Conservation (phyloP, 768 basidiomycete species). For the Leccinum boreale region DNA sequence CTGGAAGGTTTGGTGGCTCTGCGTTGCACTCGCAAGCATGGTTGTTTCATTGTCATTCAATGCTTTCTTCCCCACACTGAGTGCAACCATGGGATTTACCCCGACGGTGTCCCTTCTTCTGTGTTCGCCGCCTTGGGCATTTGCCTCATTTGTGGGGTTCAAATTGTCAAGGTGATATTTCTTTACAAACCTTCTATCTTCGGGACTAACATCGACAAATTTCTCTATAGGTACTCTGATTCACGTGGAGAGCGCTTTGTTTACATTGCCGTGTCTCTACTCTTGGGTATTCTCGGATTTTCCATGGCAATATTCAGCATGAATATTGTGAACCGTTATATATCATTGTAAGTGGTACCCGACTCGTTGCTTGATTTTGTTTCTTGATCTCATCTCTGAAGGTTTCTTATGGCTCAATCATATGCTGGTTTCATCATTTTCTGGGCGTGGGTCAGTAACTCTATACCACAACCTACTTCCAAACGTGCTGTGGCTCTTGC, state of each 20-base stretch:
- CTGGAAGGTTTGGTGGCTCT: constrained; percentile 84
- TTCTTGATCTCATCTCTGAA: constrained; percentile 22
- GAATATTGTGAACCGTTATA: constrained; percentile 59
- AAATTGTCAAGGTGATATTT: constrained; percentile 43
- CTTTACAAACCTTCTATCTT: not conserved
- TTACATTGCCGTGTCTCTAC: constrained; percentile 54
- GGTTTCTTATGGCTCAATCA: constrained; percentile 75
- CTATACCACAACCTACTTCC: constrained; percentile 74
- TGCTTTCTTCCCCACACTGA: constrained; percentile 76
- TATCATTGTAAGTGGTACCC: constrained; percentile 48
- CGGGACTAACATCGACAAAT: not conserved
- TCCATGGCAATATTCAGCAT: constrained; percentile 61
- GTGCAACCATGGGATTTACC: constrained; percentile 65
- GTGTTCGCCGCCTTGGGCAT: constrained; percentile 67
- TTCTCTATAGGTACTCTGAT: constrained; percentile 61
- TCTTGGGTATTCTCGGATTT: constrained; percentile 66
- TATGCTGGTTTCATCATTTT: constrained; percentile 73
- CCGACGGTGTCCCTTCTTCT: constrained; percentile 66
- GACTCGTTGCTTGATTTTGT: not conserved
- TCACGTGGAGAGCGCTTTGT: constrained; percentile 63
- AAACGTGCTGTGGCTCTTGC: constrained; percentile 89
- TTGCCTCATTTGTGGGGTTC: constrained; percentile 58
- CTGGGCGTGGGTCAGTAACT: constrained; percentile 49
- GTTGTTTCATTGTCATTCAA: constrained; percentile 67
- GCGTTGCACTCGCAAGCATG: constrained; percentile 57